Percentiles rank a stretch among this genome's conserved stretches.
phyloP scores from a whole-genome alignment of 768 basidiomycete genomes.

The Xerocomellus intermedius region DNA sequence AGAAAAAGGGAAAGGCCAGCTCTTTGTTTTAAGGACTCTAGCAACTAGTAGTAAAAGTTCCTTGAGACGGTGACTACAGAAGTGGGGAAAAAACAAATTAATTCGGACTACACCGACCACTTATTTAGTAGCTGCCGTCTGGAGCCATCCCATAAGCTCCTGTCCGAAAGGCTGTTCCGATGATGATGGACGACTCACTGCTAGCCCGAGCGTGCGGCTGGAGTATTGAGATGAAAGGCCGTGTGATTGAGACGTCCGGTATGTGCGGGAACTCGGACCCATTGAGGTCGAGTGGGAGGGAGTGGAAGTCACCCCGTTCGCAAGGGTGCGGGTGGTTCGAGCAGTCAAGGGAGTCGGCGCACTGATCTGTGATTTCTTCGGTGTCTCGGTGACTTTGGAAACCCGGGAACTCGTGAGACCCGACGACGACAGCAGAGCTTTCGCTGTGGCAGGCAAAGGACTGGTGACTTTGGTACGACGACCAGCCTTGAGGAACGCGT shows the following conservation, averaged over 20 bases:
- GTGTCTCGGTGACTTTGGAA: conserved; percentile 64
- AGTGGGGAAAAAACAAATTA: conserved; percentile 5
- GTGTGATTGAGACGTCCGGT: conserved; percentile 67
- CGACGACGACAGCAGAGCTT: conserved; percentile 57
- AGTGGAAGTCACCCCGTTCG: conserved; percentile 53
- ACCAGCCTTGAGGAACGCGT: conserved; percentile 80
- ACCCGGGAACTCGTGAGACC: conserved; percentile 49
- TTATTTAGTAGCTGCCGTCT: conserved; percentile 37
- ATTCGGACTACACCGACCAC: conserved; percentile 12
- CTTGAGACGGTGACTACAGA: conserved; percentile 5
- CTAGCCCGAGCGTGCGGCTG: conserved; percentile 70
- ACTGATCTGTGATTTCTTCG: conserved; percentile 87
- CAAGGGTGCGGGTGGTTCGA: conserved; percentile 57
- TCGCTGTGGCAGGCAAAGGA: conserved; percentile 46
- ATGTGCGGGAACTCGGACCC: conserved; percentile 62
- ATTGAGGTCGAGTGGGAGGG: conserved; percentile 58
- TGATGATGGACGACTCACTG: conserved; percentile 49
- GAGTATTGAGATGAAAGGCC: conserved; percentile 72
- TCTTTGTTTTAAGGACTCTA: conserved; percentile 31
- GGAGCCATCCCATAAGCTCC: conserved; percentile 38
- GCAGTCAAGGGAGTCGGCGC: conserved; percentile 87
- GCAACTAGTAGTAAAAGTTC: conserved; percentile 24
- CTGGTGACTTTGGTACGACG: conserved; percentile 50
- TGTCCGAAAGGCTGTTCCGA: conserved; percentile 35
- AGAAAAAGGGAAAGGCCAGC: conserved; percentile 36